A percentile compares a stretch with the other conserved stretches of the same genome.
Conservation (phyloP, 345 rosid species). For the Citrus unshiu region DNA sequence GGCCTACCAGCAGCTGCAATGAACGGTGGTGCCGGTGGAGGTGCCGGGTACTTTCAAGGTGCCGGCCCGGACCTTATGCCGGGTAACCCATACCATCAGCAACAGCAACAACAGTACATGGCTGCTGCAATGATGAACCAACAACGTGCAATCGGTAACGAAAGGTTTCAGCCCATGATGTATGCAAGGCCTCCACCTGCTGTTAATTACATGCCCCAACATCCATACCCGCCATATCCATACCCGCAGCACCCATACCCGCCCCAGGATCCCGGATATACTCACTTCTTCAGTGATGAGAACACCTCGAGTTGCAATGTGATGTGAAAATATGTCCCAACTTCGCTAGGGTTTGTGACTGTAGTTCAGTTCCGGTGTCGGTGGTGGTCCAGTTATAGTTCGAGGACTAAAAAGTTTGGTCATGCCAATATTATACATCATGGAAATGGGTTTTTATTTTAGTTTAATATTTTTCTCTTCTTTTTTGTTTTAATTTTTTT, state of each 20-base stretch:
- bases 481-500: conserved; percentile 6
- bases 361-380: neutral
- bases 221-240: conserved; percentile 48
- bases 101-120: conserved; percentile 60
- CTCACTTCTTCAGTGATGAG: conserved; percentile 79
- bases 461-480: conserved; percentile 6
- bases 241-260: conserved; percentile 32
- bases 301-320: conserved; percentile 85
- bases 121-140: conserved; percentile 78
- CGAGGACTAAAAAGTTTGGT: conserved; percentile 25
- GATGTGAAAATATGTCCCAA: conserved; percentile 44
- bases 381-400: conserved; percentile 16
- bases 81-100: conserved; percentile 67
- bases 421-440: conserved; percentile 49
- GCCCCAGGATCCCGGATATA: conserved; percentile 30
- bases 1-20: conserved; percentile 72
- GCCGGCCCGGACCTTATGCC: conserved; percentile 60
- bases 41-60: conserved; percentile 59
- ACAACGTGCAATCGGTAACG: conserved; percentile 77
- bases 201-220: conserved; percentile 73
- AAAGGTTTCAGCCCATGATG: conserved; percentile 92
- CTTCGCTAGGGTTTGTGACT: neutral
- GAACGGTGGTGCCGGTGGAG: conserved; percentile 29
- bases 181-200: conserved; percentile 86
- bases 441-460: conserved; percentile 44